These are phyloP conservation scores for Flueggea neowawraea DNA, from an alignment of 441 rosid species.

Conservation along the genomic window DNA sequence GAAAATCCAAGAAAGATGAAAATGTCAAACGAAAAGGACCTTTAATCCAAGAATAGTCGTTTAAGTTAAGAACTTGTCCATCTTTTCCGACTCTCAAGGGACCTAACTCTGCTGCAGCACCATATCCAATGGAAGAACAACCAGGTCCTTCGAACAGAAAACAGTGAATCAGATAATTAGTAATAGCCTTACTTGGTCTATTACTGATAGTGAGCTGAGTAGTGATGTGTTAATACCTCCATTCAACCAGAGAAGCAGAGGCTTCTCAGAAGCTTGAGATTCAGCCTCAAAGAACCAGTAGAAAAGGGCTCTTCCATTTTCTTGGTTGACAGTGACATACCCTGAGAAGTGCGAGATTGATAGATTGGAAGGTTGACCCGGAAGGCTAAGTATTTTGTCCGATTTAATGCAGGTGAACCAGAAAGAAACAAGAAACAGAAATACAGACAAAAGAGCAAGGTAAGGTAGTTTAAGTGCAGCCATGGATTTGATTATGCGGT, in stretches of 20 bases:
- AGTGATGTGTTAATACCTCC: slow-evolving; percentile 37
- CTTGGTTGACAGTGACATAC: slow-evolving; percentile 46
- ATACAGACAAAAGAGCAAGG: slow-evolving; percentile 5
- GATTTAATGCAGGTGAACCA: slow-evolving; percentile 19
- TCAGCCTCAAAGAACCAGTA: slow-evolving; percentile 66
- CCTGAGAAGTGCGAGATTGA: slow-evolving; percentile 56
- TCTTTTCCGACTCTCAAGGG: slow-evolving; percentile 46
- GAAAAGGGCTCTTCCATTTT: slow-evolving; percentile 54
- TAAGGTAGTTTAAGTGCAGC: slow-evolving; percentile 1
- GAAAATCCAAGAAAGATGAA: neutral
- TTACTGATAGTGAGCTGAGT: neutral
- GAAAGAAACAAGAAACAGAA: slow-evolving; percentile 21
- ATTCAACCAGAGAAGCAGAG: slow-evolving; percentile 63
- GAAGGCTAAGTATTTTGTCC: slow-evolving; percentile 42
- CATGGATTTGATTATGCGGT: neutral
- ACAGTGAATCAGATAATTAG: neutral
- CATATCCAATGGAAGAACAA: slow-evolving; percentile 64
- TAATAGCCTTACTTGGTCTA: neutral
- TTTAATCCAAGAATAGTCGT: slow-evolving; percentile 52
- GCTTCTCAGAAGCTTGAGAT: slow-evolving; percentile 41
- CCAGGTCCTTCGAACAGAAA: slow-evolving; percentile 46
- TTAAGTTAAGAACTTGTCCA: slow-evolving; percentile 40
- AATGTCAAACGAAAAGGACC: slow-evolving; percentile 20
- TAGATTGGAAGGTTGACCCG: slow-evolving; percentile 43
- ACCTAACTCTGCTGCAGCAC: slow-evolving; percentile 60